Base-by-base conservation (phyloP, 2,329 filamentous ascomycete species). In the Cladosporium sphaerospermum region DNA sequence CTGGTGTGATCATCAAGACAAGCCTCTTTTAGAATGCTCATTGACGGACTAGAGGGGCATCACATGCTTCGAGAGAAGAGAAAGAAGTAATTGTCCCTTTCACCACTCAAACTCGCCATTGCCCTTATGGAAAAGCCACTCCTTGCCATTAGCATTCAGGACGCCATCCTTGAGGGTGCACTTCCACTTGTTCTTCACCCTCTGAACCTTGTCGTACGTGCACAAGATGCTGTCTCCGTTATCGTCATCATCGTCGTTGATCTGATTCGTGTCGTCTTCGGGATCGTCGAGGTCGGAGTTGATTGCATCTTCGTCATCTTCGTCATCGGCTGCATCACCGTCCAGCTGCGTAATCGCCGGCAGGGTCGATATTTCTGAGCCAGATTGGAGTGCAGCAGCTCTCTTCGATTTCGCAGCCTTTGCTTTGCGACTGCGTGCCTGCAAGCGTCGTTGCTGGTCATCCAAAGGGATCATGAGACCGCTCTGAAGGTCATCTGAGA, bases 71-170 rank as follows among this genome's bases (percentile, higher is more conserved):
- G 7, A 7, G 23, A 28, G 23, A 28, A 28, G 23, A 28, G 23
- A 5, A 28, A 7, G 7, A 5, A 28, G 23, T 28, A 7, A 5
- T 28, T 5, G 23, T 28, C 23, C 23, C 16, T 5, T 39, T 73
- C 81, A 99, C 93, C 93, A 99, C 72, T 99, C 93, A 62, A 96
- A 97, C 73, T 97, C 93, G 64, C 93, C 93, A 43, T 86, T 90
- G 19, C 91, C 93, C 74, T 97, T 97, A 77, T 96, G 90, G 75
- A 99, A 99, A 60, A 99, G 88, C 67, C 71, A 86, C 79, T 99
- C 93, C 73, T 89, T 95, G 61, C 89, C 89, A 61, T 92, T 91
- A 36, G 95, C 89, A 42, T 88, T 95, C 61, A 99, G 78, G 14
- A 99, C 88, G 16, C 93, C 93, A 65, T 99, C 93, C 75, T 97